phyloP scores from a whole-genome alignment of 2,329 filamentous ascomycete species.

The Xylariaceae sp. region DNA sequence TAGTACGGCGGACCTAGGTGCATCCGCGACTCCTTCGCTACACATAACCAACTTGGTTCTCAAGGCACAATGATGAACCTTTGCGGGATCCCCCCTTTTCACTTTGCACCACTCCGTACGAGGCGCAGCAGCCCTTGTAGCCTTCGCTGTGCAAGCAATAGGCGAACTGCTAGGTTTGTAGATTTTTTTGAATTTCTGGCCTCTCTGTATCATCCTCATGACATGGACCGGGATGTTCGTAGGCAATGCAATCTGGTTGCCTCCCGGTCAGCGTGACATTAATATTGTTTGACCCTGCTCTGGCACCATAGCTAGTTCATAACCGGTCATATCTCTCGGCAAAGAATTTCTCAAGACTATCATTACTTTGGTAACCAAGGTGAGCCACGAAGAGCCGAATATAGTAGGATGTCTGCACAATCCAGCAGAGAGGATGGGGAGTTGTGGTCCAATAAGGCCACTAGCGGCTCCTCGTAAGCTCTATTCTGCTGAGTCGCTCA shows the following conservation, averaged over 20 bases:
- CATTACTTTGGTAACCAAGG: neutral
- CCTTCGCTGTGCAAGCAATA: neutral
- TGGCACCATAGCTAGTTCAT: neutral
- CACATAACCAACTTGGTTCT: slow-evolving; percentile 1
- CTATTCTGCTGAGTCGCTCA: neutral
- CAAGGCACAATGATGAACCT: slow-evolving; percentile 5
- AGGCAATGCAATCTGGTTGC: slow-evolving; percentile 8
- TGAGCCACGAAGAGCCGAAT: neutral
- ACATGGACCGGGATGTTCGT: neutral
- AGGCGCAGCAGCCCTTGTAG: slow-evolving; percentile 12
- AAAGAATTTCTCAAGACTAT: neutral
- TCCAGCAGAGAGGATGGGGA: slow-evolving; percentile 12
- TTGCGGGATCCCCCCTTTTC: neutral
- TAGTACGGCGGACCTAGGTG: neutral
- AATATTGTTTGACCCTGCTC: slow-evolving; percentile 2
- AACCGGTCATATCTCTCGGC: neutral
- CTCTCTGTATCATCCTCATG: slow-evolving; percentile 9
- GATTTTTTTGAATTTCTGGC: neutral
- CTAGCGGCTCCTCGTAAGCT: slow-evolving; percentile 16
- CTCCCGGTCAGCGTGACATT: slow-evolving; percentile 8
- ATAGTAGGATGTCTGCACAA: neutral
- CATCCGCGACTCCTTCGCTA: neutral
- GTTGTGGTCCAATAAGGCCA: slow-evolving; percentile 12
- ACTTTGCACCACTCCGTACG: neutral
- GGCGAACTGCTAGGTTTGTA: neutral